Base-by-base conservation (phyloP, 1,284 basidiomycete species). In the Puccinia triticina region DNA sequence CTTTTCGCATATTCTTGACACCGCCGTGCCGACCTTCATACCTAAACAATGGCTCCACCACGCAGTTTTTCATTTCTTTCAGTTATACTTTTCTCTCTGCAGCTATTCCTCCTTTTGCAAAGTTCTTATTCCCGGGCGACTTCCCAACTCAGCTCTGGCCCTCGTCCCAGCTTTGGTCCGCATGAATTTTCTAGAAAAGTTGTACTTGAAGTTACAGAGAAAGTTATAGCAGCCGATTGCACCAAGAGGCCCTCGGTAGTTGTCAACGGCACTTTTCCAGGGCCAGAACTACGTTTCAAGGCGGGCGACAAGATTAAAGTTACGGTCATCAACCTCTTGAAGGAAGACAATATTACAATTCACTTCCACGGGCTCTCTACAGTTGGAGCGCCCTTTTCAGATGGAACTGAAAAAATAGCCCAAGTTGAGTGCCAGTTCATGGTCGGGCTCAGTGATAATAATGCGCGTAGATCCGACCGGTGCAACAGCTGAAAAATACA, bases 381-480 rank as follows among this genome's bases (percentile, higher is more conserved):
- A 50, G 48, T 16, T 8, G 83, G 84, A 50, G 84, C 84, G n/a
- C 85, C 86, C 0, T 83, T 83, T 2, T 83, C 85, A 82, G 86
- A 86, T 46, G 86, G 86, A 1, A 85, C 84, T 0, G 77, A 77
- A 12, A 83, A 85, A 74, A 48, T 85, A 23, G 82, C 83, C 1
- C 86, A 86, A 72, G 77, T 77, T 77, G 75, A 59, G 75, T 86
- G 85, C 84, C 85, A 85, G 0, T 84, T 85, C 37, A 16, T 34
- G 46, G 50, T 1, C 83, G 84, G 0, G 83, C 83, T 7, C 1
- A 85, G 43, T 55, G 85, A 85, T 75, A 85, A 86, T 57, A 85
- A 34, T 12, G 7, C 8, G 84, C 55, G 82, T 82, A 0, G 84
- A 85, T 12, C 73, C 82, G 12, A 43, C 5, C 11, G 16, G 23